Evolutionary conservation across 2,329 filamentous ascomycete species (phyloP).

Genomic region (Colletotrichum spaethianum): DNA sequence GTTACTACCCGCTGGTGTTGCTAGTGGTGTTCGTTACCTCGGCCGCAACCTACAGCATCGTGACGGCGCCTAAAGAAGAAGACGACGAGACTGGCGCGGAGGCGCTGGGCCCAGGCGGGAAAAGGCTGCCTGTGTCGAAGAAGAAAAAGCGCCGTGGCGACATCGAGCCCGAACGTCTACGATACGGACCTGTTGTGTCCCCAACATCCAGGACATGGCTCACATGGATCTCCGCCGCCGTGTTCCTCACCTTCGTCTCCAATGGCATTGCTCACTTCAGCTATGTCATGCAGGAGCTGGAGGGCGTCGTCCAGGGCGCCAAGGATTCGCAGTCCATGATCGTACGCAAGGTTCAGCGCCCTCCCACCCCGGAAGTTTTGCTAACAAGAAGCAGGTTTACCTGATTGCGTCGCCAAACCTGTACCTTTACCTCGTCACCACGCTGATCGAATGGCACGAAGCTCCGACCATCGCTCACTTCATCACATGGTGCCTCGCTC

Average conservation of each 20-base stretch:
- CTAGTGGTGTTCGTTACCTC: conserved; percentile 66
- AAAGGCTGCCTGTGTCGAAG: conserved; percentile 82
- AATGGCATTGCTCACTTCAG: conserved; percentile 72
- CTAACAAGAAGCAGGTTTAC: conserved; percentile 75
- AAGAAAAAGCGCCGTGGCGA: conserved; percentile 61
- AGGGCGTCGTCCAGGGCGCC: conserved; percentile 14
- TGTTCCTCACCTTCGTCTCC: conserved; percentile 81
- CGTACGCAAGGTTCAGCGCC: conserved; percentile 17
- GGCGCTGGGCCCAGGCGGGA: conserved; percentile 85
- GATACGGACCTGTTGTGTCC: conserved; percentile 57
- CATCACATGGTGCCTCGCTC: conserved; percentile 81
- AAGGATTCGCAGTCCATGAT: conserved; percentile 39
- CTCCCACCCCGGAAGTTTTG: conserved; percentile 32
- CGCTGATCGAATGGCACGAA: conserved; percentile 85
- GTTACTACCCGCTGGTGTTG: conserved; percentile 67
- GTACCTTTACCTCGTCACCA: conserved; percentile 88
- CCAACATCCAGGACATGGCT: conserved; percentile 80
- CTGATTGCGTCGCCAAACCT: conserved; percentile 88
- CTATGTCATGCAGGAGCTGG: conserved; percentile 37
- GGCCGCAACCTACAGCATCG: conserved; percentile 67
- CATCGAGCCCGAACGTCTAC: conserved; percentile 49
- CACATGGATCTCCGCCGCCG: conserved; percentile 78
- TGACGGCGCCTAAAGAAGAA: conserved; percentile 65
- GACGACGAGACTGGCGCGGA: conserved; percentile 59
- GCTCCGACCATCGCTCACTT: conserved; percentile 87